A percentile compares a stretch with the other conserved stretches of the same genome.
These are phyloP conservation scores for Mucor lusitanicus DNA, from an alignment of 371 early-diverging fungal genomes.

Conservation along the genomic window DNA sequence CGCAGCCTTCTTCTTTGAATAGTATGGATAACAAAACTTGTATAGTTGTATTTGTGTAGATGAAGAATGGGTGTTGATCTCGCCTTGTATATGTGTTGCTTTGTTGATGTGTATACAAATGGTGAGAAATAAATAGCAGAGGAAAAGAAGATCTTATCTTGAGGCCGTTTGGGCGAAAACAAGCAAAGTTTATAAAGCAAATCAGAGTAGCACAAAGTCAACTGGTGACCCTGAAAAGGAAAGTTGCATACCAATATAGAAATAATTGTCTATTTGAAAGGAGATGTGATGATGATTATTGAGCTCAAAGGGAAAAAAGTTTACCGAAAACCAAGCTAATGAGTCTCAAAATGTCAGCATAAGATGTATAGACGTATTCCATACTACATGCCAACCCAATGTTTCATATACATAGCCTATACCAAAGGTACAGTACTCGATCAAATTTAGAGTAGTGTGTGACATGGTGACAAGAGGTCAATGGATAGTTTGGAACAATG, in stretches of 20 bases:
- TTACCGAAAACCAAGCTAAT: neutral
- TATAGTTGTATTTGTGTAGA: neutral
- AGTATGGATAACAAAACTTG: slow-evolving; percentile 23
- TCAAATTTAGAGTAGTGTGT: neutral
- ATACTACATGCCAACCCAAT: neutral
- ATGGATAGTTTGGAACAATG: neutral
- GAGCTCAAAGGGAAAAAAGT: neutral
- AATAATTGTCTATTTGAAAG: neutral
- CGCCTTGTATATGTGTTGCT: neutral
- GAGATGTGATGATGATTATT: neutral
- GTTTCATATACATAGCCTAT: neutral
- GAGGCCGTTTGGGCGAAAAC: no score
- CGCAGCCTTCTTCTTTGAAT: slow-evolving; percentile 33
- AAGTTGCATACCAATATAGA: slow-evolving; percentile 7
- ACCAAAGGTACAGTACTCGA: neutral
- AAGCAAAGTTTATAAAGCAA: slow-evolving; percentile 6
- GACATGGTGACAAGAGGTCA: neutral
- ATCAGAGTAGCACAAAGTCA: slow-evolving; percentile 6
- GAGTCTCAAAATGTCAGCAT: neutral
- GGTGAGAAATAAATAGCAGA: neutral
- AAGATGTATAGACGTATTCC: neutral
- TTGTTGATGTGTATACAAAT: neutral
- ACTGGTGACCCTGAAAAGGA: slow-evolving; percentile 11
- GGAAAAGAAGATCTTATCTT: neutral
- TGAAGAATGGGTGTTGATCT: neutral